Conservation (phyloP, 192 early-diverging fungal species). For the Diversispora epigaea region DNA sequence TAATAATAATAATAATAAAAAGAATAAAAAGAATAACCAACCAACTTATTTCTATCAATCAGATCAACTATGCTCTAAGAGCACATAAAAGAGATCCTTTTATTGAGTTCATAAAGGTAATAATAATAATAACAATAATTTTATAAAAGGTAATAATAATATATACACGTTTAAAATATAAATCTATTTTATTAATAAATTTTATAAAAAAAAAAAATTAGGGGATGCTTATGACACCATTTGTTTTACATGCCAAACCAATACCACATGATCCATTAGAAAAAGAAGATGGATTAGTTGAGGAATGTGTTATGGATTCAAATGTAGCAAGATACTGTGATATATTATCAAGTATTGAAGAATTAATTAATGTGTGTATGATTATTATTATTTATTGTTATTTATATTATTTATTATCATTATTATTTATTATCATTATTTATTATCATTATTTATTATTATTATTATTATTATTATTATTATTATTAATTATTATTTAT, state of each 20-base stretch:
- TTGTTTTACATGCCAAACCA: conserved; percentile 74
- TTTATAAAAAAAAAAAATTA: neutral
- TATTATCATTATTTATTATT: no score
- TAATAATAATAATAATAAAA: no score
- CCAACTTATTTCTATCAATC: neutral
- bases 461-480: no score
- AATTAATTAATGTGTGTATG: conserved; percentile 63
- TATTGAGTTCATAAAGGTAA: conserved; percentile 88
- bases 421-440: no score
- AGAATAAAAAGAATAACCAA: no score
- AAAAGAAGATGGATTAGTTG: conserved; percentile 18
- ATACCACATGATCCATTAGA: conserved; percentile 33
- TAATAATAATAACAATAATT: neutral
- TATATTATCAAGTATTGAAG: conserved; percentile 77
- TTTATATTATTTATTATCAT: no score
- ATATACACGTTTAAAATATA: neutral
- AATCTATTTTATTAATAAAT: neutral
- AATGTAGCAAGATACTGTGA: conserved; percentile 76
- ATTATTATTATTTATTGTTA: neutral
- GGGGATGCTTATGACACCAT: conserved; percentile 74
- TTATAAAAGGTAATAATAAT: neutral
- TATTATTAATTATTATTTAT: no score
- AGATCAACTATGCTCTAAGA: conserved; percentile 50
- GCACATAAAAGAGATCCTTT: conserved; percentile 80
- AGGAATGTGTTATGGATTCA: conserved; percentile 40